Evolutionary conservation across 805 yeast genomes (phyloP).

Genomic region (Saccharomycopsis malanga): DNA sequence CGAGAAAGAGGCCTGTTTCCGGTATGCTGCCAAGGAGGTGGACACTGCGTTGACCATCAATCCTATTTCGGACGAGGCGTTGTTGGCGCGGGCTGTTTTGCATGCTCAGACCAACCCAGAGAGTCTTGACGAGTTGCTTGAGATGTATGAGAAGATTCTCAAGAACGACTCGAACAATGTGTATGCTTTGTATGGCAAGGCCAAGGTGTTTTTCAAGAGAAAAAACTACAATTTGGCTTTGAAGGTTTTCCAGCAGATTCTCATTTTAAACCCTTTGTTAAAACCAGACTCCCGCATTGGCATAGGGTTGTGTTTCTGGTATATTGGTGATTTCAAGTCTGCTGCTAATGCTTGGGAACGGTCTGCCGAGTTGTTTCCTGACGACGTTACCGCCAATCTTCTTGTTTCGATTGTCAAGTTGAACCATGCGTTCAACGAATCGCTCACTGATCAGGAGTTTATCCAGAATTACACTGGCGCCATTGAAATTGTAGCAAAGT

Average conservation of each 20-base stretch:
- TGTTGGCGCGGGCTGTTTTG: slow-evolving; percentile 12
- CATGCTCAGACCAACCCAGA: slow-evolving; percentile 10
- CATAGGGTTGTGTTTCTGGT: slow-evolving; percentile 91
- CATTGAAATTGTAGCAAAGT: slow-evolving; percentile 30
- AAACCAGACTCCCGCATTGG: slow-evolving; percentile 94
- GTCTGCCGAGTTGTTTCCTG: slow-evolving; percentile 57
- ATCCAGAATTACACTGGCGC: slow-evolving; percentile 51
- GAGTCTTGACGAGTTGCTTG: slow-evolving; percentile 11
- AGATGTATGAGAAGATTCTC: slow-evolving; percentile 24
- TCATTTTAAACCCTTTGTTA: slow-evolving; percentile 67
- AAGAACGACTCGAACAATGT: slow-evolving; percentile 53
- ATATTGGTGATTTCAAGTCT: slow-evolving; percentile 64
- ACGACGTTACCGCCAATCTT: slow-evolving; percentile 53
- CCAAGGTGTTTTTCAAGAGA: slow-evolving; percentile 67
- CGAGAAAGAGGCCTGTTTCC: slow-evolving; percentile 30
- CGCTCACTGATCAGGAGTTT: slow-evolving; percentile 58
- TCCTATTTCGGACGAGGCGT: slow-evolving; percentile 16
- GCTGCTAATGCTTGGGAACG: slow-evolving; percentile 83
- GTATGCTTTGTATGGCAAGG: slow-evolving; percentile 76
- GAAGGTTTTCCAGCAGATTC: slow-evolving; percentile 74
- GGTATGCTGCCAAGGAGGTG: slow-evolving; percentile 37
- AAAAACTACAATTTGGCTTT: slow-evolving; percentile 69
- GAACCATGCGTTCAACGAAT: slow-evolving; percentile 50
- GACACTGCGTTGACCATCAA: slow-evolving; percentile 38
- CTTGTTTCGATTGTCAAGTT: slow-evolving; percentile 63